These are phyloP conservation scores for Syncephalastrum monosporum DNA, from an alignment of 371 early-diverging fungal genomes.

Conservation along the genomic window DNA sequence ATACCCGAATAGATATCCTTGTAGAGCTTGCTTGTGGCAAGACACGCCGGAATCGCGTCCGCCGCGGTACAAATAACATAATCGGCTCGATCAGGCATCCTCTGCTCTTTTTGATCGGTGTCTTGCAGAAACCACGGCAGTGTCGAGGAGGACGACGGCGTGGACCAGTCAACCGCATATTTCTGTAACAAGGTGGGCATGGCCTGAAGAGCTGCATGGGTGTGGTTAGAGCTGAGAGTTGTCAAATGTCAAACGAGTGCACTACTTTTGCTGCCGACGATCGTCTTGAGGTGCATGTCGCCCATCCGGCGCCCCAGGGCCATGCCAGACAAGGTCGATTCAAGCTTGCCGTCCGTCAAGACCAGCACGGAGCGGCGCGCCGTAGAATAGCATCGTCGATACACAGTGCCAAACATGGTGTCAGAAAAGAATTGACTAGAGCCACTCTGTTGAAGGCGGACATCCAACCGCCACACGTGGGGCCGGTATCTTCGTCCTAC, in stretches of 20 bases:
- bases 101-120: slow-evolving; percentile 5
- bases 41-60: slow-evolving; percentile 36
- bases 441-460: no score
- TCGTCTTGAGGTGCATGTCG: slow-evolving; percentile 10
- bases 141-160: background rate
- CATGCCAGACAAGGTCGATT: slow-evolving; percentile 15
- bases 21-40: slow-evolving; percentile 13
- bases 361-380: slow-evolving; percentile 6
- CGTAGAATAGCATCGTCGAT: no score
- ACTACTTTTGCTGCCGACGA: slow-evolving; percentile 12
- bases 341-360: slow-evolving; percentile 19
- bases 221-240: no score
- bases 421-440: no score
- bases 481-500: no score
- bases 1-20: slow-evolving; percentile 31
- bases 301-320: slow-evolving; percentile 16
- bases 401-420: no score
- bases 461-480: no score
- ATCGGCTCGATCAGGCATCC: slow-evolving; percentile 23
- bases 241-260: no score
- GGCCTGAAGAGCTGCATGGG: slow-evolving; percentile 6
- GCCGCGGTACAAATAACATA: slow-evolving; percentile 36
- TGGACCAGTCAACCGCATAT: slow-evolving; percentile 18
- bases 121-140: slow-evolving; percentile 38
- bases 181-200: slow-evolving; percentile 19